Base-by-base conservation (phyloP, 2,329 filamentous ascomycete species). In the Colletotrichum tamarilloi region DNA sequence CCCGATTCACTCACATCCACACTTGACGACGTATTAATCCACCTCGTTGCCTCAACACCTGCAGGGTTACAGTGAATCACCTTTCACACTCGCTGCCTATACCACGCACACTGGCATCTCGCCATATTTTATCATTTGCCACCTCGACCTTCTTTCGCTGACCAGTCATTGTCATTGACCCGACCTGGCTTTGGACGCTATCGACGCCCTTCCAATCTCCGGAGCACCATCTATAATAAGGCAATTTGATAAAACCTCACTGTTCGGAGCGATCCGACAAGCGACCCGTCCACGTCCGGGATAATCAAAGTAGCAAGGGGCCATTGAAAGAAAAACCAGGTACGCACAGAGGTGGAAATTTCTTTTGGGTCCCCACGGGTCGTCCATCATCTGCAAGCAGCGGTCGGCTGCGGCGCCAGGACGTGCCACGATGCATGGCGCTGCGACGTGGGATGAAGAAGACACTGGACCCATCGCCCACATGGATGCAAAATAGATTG, bases 391-490 rank as follows among this genome's bases (percentile, higher is more conserved):
- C 60, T 70, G 60, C 67, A 70, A 52, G 53, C 30, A 70, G 53
- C 70, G n/a, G 66, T 59, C 26, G 26, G 22, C 55, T 30, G 59
- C 66, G n/a, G 30, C 53, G 32, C 58, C 58, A 63, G 35, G 66
- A 63, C 68, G 64, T 72, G 57, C 64, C n/a, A 62, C 68, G 28
- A 65, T 58, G 57, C 68, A 35, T 49, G 42, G 68, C 35, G 42
- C 24, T 67, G 35, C 68, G 57, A 57, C 49, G 68, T 62, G 64
- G 49, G 68, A 68, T 68, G 68, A 72, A 63, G 28, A 67, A 72
- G 64, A 63, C 66, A 72, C 14, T 42, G 69, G 69, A 58, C 30
- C 22, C 24, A 53, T 26, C 28, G 26, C 12, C 60, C 22, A 49
- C 22, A 24, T 62, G 38, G 57, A 12, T 68, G 58, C 35, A 60